Conservation (phyloP, 2,329 filamentous ascomycete genomes). For the Paraphoma chrysanthemicola region DNA sequence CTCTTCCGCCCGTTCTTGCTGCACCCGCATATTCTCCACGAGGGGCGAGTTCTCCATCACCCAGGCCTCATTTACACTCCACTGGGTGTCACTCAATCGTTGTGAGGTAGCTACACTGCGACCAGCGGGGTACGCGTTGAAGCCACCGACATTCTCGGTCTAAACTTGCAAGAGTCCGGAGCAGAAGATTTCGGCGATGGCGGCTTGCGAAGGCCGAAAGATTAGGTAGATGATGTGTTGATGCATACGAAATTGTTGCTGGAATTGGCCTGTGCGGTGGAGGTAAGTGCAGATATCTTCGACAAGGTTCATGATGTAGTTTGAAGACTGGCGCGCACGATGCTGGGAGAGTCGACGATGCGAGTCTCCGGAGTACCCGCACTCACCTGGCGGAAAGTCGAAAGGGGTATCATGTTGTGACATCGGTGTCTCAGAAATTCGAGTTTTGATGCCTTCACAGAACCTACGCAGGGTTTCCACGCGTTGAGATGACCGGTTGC, state of each 20-base stretch:
- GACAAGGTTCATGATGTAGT: slow-evolving; percentile 40
- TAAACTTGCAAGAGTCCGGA: slow-evolving; percentile 37
- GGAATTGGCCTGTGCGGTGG: slow-evolving; percentile 1
- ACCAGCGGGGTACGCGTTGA: slow-evolving; percentile 38
- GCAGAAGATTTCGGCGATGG: slow-evolving; percentile 39
- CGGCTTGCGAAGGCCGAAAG: slow-evolving; percentile 27
- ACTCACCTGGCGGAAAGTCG: slow-evolving; percentile 28
- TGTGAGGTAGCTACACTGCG: slow-evolving; percentile 27
- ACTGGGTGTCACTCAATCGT: slow-evolving; percentile 17
- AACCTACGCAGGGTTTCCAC: slow-evolving; percentile 20
- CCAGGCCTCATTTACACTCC: slow-evolving; percentile 20
- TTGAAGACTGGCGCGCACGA: slow-evolving; percentile 27
- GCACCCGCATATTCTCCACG: slow-evolving; percentile 13
- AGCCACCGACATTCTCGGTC: slow-evolving; percentile 33
- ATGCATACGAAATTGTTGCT: slow-evolving; percentile 33
- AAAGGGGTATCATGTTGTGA: slow-evolving; percentile 19
- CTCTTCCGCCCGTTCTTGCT: slow-evolving; percentile 19
- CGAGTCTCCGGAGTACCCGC: slow-evolving; percentile 32
- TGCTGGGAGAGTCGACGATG: slow-evolving; percentile 30
- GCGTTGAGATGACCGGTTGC: slow-evolving; percentile 19
- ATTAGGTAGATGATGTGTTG: slow-evolving; percentile 37
- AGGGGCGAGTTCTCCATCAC: slow-evolving; percentile 16
- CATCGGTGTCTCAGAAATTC: slow-evolving; percentile 16
- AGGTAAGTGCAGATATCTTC: slow-evolving; percentile 34
- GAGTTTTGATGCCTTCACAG: slow-evolving; percentile 21